Evolutionary conservation across 1,284 basidiomycete genomes (phyloP).

Genomic region (Papiliotrema flavescens): DNA sequence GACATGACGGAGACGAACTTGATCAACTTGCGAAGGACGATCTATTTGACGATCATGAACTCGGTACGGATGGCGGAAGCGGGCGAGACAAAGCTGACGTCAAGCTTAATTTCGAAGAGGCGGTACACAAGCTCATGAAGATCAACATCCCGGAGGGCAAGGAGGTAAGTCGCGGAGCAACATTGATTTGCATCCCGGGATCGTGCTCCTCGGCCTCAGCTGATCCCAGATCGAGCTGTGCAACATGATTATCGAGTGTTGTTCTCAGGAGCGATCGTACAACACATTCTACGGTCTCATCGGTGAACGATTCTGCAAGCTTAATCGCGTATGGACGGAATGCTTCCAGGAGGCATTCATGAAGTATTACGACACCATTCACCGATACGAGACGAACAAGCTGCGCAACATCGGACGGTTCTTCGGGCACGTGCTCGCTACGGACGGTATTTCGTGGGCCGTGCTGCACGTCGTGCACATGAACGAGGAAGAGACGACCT

Average conservation of each 20-base stretch:
- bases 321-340: constrained; percentile 91
- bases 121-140: constrained; percentile 94
- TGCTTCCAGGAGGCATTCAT: constrained; percentile 81
- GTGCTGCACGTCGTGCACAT: constrained; percentile 81
- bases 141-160: constrained; percentile 86
- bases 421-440: constrained; percentile 84
- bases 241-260: constrained; percentile 99
- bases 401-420: constrained; percentile 95
- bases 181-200: too few species aligned
- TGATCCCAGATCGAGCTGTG: constrained; percentile 75
- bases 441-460: constrained; percentile 86
- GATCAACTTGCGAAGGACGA: constrained; percentile 87
- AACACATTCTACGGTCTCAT: constrained; percentile 93
- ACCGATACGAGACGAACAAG: constrained; percentile 97
- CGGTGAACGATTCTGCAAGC: constrained; percentile 92
- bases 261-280: constrained; percentile 97
- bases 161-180: constrained; percentile 63
- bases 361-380: constrained; percentile 93
- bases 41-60: constrained; percentile 99
- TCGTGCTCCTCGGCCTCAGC: background rate
- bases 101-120: constrained; percentile 90
- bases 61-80: constrained; percentile 50
- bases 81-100: background rate
- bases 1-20: constrained; percentile 94
- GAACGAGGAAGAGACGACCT: constrained; percentile 97